Percentiles rank a stretch among this genome's conserved stretches.
Conservation (phyloP, 495 filamentous ascomycete genomes). For the Patellaria atrata region DNA sequence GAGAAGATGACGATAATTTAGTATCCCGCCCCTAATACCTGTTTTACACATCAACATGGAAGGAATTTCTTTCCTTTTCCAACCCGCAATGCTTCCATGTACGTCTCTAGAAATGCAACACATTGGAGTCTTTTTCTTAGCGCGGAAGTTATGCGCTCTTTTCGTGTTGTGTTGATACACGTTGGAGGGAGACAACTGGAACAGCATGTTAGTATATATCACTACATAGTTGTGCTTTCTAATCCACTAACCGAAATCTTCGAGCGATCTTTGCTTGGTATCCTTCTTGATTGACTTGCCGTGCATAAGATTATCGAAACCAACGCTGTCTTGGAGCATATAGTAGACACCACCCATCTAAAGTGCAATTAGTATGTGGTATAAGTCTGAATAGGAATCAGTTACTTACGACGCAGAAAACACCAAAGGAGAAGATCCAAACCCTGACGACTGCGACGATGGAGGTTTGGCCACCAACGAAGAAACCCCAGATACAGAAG, state of each 20-base stretch:
- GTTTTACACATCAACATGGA: too few relatives aligned
- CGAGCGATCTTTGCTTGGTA: slow-evolving; percentile 57
- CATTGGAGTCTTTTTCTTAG: too few relatives aligned
- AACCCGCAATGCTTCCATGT: too few relatives aligned
- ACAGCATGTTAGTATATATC: slow-evolving; percentile 20
- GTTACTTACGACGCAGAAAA: slow-evolving; percentile 70
- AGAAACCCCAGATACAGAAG: slow-evolving; percentile 74
- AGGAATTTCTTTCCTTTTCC: slow-evolving; percentile 1
- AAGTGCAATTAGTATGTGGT: too few relatives aligned
- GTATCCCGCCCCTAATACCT: too few relatives aligned
- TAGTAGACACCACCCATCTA: slow-evolving; percentile 54
- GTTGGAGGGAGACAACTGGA: slow-evolving; percentile 64
- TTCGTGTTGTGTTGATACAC: slow-evolving; percentile 72
- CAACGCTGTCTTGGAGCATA: slow-evolving; percentile 56
- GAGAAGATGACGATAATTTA: too few relatives aligned
- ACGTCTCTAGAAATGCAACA: too few relatives aligned
- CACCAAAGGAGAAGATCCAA: slow-evolving; percentile 79
- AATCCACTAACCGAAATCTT: slow-evolving; percentile 83
- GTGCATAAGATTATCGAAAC: slow-evolving; percentile 87
- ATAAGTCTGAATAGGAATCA: too few relatives aligned
- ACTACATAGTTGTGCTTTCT: slow-evolving; percentile 1
- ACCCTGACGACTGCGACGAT: slow-evolving; percentile 71
- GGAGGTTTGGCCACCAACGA: slow-evolving; percentile 49
- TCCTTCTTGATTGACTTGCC: slow-evolving; percentile 65
- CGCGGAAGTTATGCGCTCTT: slow-evolving; percentile 45